These are phyloP conservation scores for Xylariaceae sp. DNA, from an alignment of 2,329 filamentous ascomycete genomes.

Conservation along the genomic window DNA sequence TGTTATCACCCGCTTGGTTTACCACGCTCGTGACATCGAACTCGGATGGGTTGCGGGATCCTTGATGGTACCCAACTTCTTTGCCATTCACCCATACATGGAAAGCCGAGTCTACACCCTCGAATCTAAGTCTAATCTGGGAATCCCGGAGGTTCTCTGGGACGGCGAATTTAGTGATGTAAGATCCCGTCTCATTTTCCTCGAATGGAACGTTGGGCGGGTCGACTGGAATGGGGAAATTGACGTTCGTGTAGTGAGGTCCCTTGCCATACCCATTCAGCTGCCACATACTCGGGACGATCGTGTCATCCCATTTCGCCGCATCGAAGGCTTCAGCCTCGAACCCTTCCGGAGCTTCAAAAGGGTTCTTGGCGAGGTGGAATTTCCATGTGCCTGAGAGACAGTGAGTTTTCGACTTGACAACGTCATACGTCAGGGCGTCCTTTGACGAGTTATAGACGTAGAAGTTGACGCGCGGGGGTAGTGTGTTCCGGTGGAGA, in stretches of 20 bases:
- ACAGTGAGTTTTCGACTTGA: conserved; percentile 30
- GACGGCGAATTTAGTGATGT: conserved; percentile 45
- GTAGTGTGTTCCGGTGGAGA: conserved; percentile 52
- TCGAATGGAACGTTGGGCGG: conserved; percentile 53
- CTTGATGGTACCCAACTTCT: conserved; percentile 58
- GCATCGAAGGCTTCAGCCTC: conserved; percentile 23
- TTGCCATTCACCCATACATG: conserved; percentile 59
- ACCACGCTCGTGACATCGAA: conserved; percentile 55
- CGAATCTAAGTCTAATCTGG: conserved; percentile 55
- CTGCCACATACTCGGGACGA: conserved; percentile 69
- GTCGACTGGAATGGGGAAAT: conserved; percentile 62
- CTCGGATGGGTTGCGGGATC: conserved; percentile 56
- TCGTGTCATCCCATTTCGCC: conserved; percentile 45
- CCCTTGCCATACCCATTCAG: conserved; percentile 59
- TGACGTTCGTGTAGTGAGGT: conserved; percentile 67
- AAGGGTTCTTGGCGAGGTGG: conserved; percentile 34
- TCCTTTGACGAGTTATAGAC: conserved; percentile 43
- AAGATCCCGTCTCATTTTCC: conserved; percentile 51
- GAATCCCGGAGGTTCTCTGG: conserved; percentile 32
- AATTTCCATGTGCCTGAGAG: conserved; percentile 50
- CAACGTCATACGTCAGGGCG: conserved; percentile 39
- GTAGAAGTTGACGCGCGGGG: conserved; percentile 52
- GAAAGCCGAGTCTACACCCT: conserved; percentile 60
- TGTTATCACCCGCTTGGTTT: conserved; percentile 36
- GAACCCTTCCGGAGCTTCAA: conserved; percentile 32